These are phyloP conservation scores for Polytrichum commune DNA, from an alignment of 225 moss, liverwort and hornwort genomes.

Conservation along the genomic window DNA sequence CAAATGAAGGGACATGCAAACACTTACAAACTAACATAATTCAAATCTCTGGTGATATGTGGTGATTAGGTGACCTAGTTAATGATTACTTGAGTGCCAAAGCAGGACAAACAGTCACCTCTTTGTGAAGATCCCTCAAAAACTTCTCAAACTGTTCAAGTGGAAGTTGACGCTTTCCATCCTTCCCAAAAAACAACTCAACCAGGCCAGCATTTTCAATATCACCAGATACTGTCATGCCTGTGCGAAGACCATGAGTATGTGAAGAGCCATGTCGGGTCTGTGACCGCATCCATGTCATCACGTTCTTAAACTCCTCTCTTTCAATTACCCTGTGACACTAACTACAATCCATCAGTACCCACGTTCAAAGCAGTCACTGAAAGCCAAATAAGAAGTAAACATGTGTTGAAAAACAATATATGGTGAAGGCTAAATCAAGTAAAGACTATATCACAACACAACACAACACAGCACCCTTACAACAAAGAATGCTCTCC, in stretches of 20 bases:
- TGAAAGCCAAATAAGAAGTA: neutral
- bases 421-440: no score
- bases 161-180: conserved; percentile 53
- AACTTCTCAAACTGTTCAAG: conserved; percentile 79
- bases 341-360: neutral
- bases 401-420: no score
- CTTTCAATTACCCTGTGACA: conserved; percentile 60
- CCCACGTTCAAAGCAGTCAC: neutral
- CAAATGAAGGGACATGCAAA: no score
- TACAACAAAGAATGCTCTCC: no score
- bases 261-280: conserved; percentile 68
- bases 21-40: no score
- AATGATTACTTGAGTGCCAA: no score
- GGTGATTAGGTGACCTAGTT: no score
- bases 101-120: conserved; percentile 33
- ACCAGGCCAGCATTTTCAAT: conserved; percentile 74
- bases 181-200: conserved; percentile 75
- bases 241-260: conserved; percentile 57
- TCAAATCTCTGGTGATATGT: no score
- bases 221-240: conserved; percentile 45
- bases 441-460: no score
- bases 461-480: no score
- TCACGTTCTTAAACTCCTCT: conserved; percentile 77
- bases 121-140: conserved; percentile 55
- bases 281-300: conserved; percentile 64